Evolutionary conservation across 208 protist genomes (phyloP).

Genomic region (Porcisia hertigi): DNA sequence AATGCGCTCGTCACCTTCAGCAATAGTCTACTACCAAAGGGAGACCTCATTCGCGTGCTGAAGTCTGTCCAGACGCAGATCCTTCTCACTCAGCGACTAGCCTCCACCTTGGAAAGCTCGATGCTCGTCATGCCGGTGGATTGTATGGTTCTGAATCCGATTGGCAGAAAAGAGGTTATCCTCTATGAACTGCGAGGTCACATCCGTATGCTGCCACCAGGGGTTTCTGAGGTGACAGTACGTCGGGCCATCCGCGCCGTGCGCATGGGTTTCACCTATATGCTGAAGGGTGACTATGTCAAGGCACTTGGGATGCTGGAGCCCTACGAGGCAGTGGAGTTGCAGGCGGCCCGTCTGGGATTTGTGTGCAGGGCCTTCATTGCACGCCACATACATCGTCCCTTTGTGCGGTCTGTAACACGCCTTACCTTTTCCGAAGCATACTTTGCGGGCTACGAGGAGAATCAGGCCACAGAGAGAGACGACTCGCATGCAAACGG

Average conservation of each 20-base stretch:
- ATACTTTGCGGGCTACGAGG: constrained; percentile 22
- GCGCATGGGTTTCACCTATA: constrained; percentile 46
- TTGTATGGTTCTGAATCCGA: constrained; percentile 29
- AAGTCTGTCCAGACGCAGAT: constrained; percentile 47
- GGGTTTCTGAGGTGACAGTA: constrained; percentile 18
- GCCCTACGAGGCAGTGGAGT: constrained; percentile 31
- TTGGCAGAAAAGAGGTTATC: constrained; percentile 13
- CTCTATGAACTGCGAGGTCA: constrained; percentile 63
- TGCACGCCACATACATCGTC: constrained; percentile 32
- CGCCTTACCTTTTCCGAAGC: constrained; percentile 31
- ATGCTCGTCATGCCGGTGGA: constrained; percentile 62
- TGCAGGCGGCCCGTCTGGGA: constrained; percentile 42
- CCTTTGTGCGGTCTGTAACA: constrained; percentile 42
- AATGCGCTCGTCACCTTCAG: constrained; percentile 49
- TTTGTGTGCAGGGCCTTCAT: constrained; percentile 34
- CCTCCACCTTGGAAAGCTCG: constrained; percentile 44
- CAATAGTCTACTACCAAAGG: constrained; percentile 20
- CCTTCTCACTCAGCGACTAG: constrained; percentile 49
- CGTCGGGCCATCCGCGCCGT: constrained; percentile 29
- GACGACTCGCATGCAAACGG: neutral
- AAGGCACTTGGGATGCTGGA: constrained; percentile 35
- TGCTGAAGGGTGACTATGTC: constrained; percentile 51
- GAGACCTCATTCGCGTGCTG: constrained; percentile 45
- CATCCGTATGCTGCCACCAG: constrained; percentile 16
- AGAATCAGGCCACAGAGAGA: neutral